Evolutionary conservation across 2,329 filamentous ascomycete species (phyloP).

Genomic region (Trichophyton equinum): DNA sequence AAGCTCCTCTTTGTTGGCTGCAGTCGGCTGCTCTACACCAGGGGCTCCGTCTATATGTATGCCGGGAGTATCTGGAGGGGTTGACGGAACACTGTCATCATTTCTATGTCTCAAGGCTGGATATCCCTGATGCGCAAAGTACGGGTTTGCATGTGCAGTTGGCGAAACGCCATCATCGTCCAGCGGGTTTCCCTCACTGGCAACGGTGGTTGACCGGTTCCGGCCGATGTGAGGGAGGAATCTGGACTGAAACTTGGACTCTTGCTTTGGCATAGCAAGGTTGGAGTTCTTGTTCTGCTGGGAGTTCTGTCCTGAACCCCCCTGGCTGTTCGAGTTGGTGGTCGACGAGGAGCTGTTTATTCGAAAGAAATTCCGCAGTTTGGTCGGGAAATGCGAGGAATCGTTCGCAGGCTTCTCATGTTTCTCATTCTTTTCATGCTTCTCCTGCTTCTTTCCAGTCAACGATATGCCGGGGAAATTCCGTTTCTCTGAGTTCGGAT

Average conservation of each 20-base stretch:
- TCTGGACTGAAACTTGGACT: slow-evolving; percentile 62
- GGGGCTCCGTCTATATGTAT: slow-evolving; percentile 60
- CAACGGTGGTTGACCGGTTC: slow-evolving; percentile 78
- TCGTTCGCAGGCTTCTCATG: slow-evolving; percentile 28
- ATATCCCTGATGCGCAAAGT: slow-evolving; percentile 92
- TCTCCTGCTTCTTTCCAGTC: slow-evolving; percentile 27
- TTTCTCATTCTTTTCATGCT: not conserved
- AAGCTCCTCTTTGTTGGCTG: slow-evolving; percentile 81
- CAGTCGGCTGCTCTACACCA: slow-evolving; percentile 54
- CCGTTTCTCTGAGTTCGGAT: slow-evolving; percentile 34
- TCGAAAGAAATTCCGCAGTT: slow-evolving; percentile 58
- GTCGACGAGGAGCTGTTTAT: slow-evolving; percentile 40
- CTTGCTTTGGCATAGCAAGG: slow-evolving; percentile 40
- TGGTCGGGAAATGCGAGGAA: slow-evolving; percentile 45
- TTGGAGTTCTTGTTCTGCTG: slow-evolving; percentile 32
- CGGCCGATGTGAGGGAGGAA: slow-evolving; percentile 81
- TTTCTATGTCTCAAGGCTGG: slow-evolving; percentile 90
- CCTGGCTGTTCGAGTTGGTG: slow-evolving; percentile 20
- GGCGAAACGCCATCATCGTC: slow-evolving; percentile 86
- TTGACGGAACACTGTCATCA: slow-evolving; percentile 81
- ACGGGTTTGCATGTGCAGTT: slow-evolving; percentile 88
- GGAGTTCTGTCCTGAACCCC: slow-evolving; percentile 19
- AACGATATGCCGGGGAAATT: slow-evolving; percentile 36
- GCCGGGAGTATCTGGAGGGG: slow-evolving; percentile 78
- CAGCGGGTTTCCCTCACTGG: slow-evolving; percentile 81